Percentiles rank a stretch among this genome's conserved stretches.
These are phyloP conservation scores for Aspergillus versicolor DNA, from an alignment of 2,329 filamentous ascomycete genomes.

Conservation along the genomic window DNA sequence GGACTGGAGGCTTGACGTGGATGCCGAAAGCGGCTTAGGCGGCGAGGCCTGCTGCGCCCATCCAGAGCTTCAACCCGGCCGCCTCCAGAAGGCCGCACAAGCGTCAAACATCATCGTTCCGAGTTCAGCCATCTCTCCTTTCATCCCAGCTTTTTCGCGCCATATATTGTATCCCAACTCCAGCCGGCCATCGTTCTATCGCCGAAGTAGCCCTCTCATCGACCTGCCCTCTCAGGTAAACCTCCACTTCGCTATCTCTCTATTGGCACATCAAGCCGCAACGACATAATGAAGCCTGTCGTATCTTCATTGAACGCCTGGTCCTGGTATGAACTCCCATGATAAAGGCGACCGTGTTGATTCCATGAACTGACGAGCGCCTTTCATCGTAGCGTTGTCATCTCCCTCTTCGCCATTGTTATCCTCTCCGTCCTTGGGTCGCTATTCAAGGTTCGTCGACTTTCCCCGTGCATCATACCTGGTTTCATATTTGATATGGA, in stretches of 20 bases:
- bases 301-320: conserved; percentile 90
- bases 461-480: neutral
- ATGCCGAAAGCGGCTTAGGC: conserved; percentile 17
- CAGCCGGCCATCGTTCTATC: neutral
- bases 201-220: neutral
- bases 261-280: neutral
- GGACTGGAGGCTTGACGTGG: neutral
- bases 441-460: conserved; percentile 65
- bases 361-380: conserved; percentile 19
- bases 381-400: conserved; percentile 60
- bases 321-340: conserved; percentile 70
- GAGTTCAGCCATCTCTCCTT: neutral
- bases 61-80: neutral
- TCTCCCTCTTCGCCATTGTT: conserved; percentile 64
- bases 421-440: conserved; percentile 66
- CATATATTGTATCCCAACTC: neutral
- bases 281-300: conserved; percentile 81
- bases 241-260: neutral
- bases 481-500: neutral
- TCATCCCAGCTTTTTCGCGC: too few species aligned
- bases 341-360: neutral
- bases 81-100: neutral
- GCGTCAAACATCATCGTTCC: neutral
- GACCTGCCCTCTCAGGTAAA: neutral
- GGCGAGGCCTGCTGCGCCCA: neutral